Conservation (phyloP, 495 filamentous ascomycete genomes). For the Talaromyces borbonicus region DNA sequence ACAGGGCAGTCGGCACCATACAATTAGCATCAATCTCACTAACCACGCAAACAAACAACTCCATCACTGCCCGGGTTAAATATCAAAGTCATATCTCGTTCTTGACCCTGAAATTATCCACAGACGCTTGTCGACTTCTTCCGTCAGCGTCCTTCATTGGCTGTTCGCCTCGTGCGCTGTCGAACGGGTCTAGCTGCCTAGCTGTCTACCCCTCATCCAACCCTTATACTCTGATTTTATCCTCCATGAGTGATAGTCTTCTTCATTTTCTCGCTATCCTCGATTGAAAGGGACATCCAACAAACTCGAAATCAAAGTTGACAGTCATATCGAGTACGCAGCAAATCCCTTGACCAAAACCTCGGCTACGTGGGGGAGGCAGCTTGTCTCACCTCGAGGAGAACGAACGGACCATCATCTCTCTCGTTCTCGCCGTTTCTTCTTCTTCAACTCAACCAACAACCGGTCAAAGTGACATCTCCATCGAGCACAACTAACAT, state of each 20-base stretch:
- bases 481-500: neutral
- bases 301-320: neutral
- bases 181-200: conserved; percentile 2
- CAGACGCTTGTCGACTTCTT: too few relatives aligned
- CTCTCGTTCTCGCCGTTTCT: neutral
- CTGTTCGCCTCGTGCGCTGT: neutral
- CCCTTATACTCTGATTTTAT: conserved; percentile 1
- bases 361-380: neutral
- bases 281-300: too few relatives aligned
- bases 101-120: too few relatives aligned
- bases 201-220: conserved; percentile 1
- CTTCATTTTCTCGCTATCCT: neutral
- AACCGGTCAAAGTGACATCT: neutral
- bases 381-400: neutral
- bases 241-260: neutral
- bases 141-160: too few relatives aligned
- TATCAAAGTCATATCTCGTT: too few relatives aligned
- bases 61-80: too few relatives aligned
- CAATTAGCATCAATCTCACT: too few relatives aligned
- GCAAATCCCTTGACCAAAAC: neutral
- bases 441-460: neutral
- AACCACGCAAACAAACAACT: too few relatives aligned
- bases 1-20: too few relatives aligned
- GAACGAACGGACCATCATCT: neutral
- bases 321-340: neutral